Evolutionary conservation across 352 stramenopile genomes (phyloP).

Genomic region (Globisporangium perplexum): DNA sequence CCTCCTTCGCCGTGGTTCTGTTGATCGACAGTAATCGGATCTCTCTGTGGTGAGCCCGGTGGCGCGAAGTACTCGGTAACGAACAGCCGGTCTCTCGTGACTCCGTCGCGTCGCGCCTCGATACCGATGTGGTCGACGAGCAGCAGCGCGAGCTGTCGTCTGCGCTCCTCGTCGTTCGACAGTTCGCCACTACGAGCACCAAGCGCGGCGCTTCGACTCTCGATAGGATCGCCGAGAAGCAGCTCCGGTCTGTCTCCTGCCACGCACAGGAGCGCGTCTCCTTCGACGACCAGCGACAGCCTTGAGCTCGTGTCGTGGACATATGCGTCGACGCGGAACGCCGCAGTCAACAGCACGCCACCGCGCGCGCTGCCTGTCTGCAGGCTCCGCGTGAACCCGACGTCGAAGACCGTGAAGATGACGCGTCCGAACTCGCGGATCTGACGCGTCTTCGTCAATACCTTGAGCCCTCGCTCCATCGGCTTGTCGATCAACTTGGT

Average conservation of each 20-base stretch:
- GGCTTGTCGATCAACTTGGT: constrained; percentile 56
- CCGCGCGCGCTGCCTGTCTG: background rate
- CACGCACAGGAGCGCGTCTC: constrained; percentile 36
- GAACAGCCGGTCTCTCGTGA: constrained; percentile 31
- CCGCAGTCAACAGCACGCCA: background rate
- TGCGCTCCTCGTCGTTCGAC: constrained; percentile 8
- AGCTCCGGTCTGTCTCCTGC: constrained; percentile 24
- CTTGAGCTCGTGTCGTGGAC: constrained; percentile 38
- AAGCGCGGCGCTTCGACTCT: background rate
- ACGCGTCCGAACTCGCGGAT: constrained; percentile 31
- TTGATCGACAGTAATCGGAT: background rate
- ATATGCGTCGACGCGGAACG: constrained; percentile 59
- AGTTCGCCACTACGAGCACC: background rate
- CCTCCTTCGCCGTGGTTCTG: no score
- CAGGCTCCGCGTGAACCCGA: constrained; percentile 15
- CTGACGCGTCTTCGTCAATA: constrained; percentile 38
- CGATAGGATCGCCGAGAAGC: background rate
- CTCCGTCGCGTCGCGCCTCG: constrained; percentile 42
- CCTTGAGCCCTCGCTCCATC: constrained; percentile 45
- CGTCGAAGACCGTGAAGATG: constrained; percentile 62
- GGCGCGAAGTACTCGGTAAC: constrained; percentile 33
- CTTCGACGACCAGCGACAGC: constrained; percentile 42
- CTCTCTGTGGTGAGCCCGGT: background rate
- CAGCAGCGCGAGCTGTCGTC: constrained; percentile 23
- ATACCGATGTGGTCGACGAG: constrained; percentile 54